Evolutionary conservation across 2,329 filamentous ascomycete species (phyloP), one percentile per base, ranked within the genome.

Genomic region (Alternaria metachromatica): DNA sequence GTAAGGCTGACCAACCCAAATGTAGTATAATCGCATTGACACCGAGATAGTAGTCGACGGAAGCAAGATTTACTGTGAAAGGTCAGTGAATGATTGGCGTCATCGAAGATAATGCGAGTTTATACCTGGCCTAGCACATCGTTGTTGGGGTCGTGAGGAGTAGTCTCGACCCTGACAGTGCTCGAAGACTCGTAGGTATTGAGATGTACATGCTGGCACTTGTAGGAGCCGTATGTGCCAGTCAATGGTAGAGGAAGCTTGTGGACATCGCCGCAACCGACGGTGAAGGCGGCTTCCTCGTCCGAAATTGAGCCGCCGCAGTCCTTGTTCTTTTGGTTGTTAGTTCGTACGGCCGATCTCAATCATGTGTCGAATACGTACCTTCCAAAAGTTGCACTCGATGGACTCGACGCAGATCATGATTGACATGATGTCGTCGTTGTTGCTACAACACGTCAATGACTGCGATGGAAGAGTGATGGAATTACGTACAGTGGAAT

Each of bases 341-440:
- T 13, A 23, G 3, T n/a, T 12, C 6, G 5, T 15, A 4, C 23
- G 6, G 5, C 26, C 6, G 18, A 23, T 8, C 15, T 5, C 12
- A 12, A 30, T 1, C 28, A 30, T 3, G 18, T 18, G 5, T 3
- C 15, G 18, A 13, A n/a, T 4, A 41, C 51, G 3, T 21, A 60
- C 66, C 6, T 63, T 63, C 56, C 50, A 69, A 43, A 69, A 69
- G 12, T 48, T 56, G 54, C 67, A 69, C 6, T 58, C 28, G 28
- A 53, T 9, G 37, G 13, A 43, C 25, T 55, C 21, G 49, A 66
- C 55, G 41, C 68, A 71, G 55, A 69, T 55, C 59, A 62, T 60
- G 21, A 67, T 43, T 2, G 68, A 69, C 9, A 11, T 18, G 20
- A 69, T 55, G n/a, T 41, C 11, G 44, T 5, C 13, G 1, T 12